Base-by-base conservation (phyloP, 345 rosid species). In the Camelina neglecta region DNA sequence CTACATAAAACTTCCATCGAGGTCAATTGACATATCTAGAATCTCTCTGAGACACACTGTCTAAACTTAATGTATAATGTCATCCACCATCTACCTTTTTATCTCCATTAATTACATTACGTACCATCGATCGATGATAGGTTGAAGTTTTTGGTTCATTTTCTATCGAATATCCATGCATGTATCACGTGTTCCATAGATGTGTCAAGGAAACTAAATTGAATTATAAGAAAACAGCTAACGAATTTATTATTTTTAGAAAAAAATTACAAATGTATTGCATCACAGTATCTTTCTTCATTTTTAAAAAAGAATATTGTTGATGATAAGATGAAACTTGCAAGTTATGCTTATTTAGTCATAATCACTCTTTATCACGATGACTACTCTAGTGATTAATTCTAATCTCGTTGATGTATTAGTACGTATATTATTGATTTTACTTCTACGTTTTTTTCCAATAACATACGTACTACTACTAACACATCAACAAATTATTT, bases 11-110 rank as follows among this genome's bases (percentile, higher is more conserved):
- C 20, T 72, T 60, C 41, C 39, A 60, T 11, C 18, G 20, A 60
- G 24, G 67, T 71, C 75, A 60, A 48, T 13, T 23, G 31, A 24
- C 15, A 24, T 35, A 3, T 72, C 58, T 72, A 72, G 31, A 61
- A 72, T 6, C 53, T 59, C 4, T 45, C 47, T 58, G 21, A 58
- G 15, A 8, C 64, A 65, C 5, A 16, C 9, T 9, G 23, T 16
- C n/a, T 65, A 24, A 47, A n/a, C 42, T 47, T 4, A n/a, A 29
- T 38, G 2, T 35, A 47, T 29, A 29, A n/a, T 29, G 29, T 26
- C 18, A 29, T 41, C 35, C 1, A 33, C 39, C 11, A 18, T 55
- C 24, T 39, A 41, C 26, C 7, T 51, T 29, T 20, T 51, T 21
- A 12, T 50, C 21, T 67, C 49, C 20, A 38, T 35, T 54, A 54